Evolutionary conservation across 371 early-diverging fungal species (phyloP), one percentile per base, ranked within the genome.

Genomic region (Apophysomyces elegans): DNA sequence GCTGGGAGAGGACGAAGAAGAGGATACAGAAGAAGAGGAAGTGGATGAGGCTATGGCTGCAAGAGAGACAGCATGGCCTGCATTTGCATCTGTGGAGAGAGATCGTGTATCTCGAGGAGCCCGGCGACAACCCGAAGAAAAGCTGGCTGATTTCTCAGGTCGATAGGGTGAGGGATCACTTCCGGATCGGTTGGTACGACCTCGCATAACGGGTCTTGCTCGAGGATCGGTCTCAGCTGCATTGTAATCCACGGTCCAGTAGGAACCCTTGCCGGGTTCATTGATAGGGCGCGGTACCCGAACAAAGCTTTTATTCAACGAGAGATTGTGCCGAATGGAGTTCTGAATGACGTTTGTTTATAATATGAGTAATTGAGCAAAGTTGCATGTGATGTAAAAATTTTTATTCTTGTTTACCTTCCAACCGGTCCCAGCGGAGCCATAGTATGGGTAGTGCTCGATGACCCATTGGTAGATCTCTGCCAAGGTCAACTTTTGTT

Each of bases 251-350:
- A 94, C 81, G 4, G 89, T 89, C 99, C 99, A 99, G 73, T 93
- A 98, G 14, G 95, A 88, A 8, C 99, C 99, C 78, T 99, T 99
- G 35, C 99, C 99, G 4, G 93, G 94, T 69, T 96, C 95, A 67
- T 93, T 89, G 64, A 88, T 83, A 0, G 94, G 91, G 59, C 98
- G 85, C 21, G 98, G 95, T 1, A 96, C 90, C 57, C 95, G 90
- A 59, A 93, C 88, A 76, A 99, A 99, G 58, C 91, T 86, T 74
- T 94, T 95, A 80, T 99, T 99, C 56, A 99, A 84, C 7, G 96
- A 95, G 41, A 99, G 86, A 75, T 99, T 99, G 84, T 99, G 99
- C 45, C 99, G 90, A 57, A 99, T 95, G 4, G 97, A 97, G 79
- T 99, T 99, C 89, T 96, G 54, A 26, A 21, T 21, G 54, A 9